Conservation (phyloP, 1,284 basidiomycete genomes). For the Xerocomus amazonicus region DNA sequence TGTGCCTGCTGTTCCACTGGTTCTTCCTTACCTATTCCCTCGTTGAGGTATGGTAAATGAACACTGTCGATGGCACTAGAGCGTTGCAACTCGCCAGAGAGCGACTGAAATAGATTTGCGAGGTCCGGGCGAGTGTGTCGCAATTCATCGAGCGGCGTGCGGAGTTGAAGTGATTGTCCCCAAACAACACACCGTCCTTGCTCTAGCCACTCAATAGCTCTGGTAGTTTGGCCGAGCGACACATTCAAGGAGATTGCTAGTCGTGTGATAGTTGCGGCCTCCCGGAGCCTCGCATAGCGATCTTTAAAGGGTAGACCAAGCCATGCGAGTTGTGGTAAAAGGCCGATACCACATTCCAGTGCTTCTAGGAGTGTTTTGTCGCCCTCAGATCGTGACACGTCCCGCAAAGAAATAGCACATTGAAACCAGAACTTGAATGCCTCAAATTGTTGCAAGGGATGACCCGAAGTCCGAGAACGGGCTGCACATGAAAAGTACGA, state of each 20-base stretch:
- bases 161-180: constrained; percentile 1
- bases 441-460: too few species aligned
- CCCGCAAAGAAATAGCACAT: not conserved
- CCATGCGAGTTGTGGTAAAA: constrained; percentile 8
- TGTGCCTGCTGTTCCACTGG: not conserved
- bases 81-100: not conserved
- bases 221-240: not conserved
- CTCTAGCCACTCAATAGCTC: constrained; percentile 8
- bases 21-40: not conserved
- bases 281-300: not conserved
- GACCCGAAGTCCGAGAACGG: too few species aligned
- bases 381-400: not conserved
- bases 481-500: too few species aligned
- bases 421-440: not conserved
- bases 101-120: not conserved
- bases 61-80: not conserved
- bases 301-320: constrained; percentile 3
- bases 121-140: not conserved
- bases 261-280: not conserved
- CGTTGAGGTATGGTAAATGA: not conserved
- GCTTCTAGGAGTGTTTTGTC: not conserved
- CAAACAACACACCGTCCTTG: constrained; percentile 10
- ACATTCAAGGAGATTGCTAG: not conserved
- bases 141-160: constrained; percentile 3
- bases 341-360: not conserved